Percentiles rank a stretch among this genome's conserved stretches.
These are phyloP conservation scores for Beta lomatogona DNA, from an alignment of 179 eudicot genomes.

Conservation along the genomic window DNA sequence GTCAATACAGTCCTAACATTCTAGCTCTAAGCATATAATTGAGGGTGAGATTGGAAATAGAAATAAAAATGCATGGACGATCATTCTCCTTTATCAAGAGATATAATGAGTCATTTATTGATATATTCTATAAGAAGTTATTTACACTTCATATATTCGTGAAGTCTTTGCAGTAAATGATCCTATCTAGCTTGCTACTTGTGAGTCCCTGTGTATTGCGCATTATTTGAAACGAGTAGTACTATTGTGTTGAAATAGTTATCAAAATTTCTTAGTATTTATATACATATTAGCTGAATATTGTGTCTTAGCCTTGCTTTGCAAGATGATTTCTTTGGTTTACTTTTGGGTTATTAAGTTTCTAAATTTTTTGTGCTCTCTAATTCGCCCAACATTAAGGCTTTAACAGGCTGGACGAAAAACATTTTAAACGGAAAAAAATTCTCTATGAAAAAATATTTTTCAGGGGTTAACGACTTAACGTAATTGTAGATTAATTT, in stretches of 20 bases:
- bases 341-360: not conserved
- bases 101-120: not conserved
- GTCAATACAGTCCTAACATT: not conserved
- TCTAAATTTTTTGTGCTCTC: not conserved
- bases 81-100: not conserved
- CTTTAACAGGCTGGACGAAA: too few species aligned
- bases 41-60: not conserved
- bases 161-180: not conserved
- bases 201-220: slow-evolving; percentile 3
- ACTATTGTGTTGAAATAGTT: not conserved
- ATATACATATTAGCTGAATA: not conserved
- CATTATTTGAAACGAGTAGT: not conserved
- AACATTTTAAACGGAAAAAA: too few species aligned
- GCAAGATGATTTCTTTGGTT: not conserved
- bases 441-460: too few species aligned
- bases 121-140: not conserved
- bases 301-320: not conserved
- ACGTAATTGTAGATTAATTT: too few species aligned
- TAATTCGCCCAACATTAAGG: too few species aligned
- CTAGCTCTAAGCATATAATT: not conserved
- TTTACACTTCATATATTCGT: not conserved
- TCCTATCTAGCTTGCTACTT: not conserved
- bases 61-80: not conserved
- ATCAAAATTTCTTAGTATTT: not conserved
- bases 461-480: too few species aligned